phyloP scores from a whole-genome alignment of 495 filamentous ascomycete species.

The Penicillium crystallinum region DNA sequence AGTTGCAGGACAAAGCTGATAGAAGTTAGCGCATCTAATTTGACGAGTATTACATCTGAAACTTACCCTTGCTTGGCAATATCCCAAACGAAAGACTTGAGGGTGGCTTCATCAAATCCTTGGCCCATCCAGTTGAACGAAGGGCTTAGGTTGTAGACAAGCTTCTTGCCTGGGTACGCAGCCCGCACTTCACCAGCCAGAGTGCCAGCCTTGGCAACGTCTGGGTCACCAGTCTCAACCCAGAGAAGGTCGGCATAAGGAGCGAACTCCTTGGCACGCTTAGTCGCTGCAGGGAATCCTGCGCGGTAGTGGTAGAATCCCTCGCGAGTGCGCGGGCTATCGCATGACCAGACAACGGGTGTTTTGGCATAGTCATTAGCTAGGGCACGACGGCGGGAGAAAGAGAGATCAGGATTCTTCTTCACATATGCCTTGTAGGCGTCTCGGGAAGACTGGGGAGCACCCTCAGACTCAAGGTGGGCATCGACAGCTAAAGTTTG shows the following conservation, averaged over 20 bases:
- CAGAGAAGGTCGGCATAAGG: slow-evolving; percentile 94
- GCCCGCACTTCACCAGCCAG: slow-evolving; percentile 72
- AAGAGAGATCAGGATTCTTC: slow-evolving; percentile 62
- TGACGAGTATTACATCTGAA: background rate
- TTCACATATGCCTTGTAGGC: slow-evolving; percentile 58
- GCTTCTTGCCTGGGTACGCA: slow-evolving; percentile 66
- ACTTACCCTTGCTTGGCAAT: slow-evolving; percentile 74
- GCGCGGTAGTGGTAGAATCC: slow-evolving; percentile 94
- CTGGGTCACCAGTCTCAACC: slow-evolving; percentile 91
- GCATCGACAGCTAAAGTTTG: slow-evolving; percentile 55
- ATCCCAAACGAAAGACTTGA: slow-evolving; percentile 93
- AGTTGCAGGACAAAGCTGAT: slow-evolving; percentile 81
- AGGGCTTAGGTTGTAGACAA: slow-evolving; percentile 94
- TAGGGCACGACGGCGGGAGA: slow-evolving; percentile 67
- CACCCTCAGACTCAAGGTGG: slow-evolving; percentile 62
- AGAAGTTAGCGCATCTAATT: slow-evolving; percentile 5
- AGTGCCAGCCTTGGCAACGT: slow-evolving; percentile 64
- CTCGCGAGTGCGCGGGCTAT: slow-evolving; percentile 88
- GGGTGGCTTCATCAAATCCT: slow-evolving; percentile 72
- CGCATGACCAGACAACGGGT: slow-evolving; percentile 80
- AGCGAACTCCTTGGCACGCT: slow-evolving; percentile 83
- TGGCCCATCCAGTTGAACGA: slow-evolving; percentile 99
- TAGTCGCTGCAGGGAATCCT: slow-evolving; percentile 83
- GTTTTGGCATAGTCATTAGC: slow-evolving; percentile 59
- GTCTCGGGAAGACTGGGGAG: slow-evolving; percentile 54